Base-by-base conservation (phyloP, 129 eudicot genomes). In the Arctium minus region DNA sequence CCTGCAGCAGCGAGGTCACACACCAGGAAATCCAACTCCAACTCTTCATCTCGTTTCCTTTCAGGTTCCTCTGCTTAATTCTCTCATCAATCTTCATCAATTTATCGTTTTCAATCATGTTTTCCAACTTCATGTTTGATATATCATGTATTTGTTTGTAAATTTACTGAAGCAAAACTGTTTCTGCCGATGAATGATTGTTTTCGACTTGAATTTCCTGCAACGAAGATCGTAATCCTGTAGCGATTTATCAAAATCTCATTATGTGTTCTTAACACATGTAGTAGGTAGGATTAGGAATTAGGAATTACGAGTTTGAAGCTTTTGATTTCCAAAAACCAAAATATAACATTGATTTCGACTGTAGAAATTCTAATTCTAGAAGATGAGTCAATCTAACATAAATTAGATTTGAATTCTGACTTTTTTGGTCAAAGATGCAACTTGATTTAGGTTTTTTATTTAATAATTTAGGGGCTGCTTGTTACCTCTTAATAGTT, bases 1-100 rank as follows among this genome's bases (percentile, higher is more conserved):
- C 91, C 97, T 44, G 92, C 97, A 31, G 89, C 97, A 8, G 96
- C 97, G 4, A 88, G 95, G 73, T 87, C 97, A 9, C 96, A 93
- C 69, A 89, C 96, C 46, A 76, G 96, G 15, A 91, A 86, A 65
- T 60, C 90, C 13, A 89, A 77, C 60, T 80, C 83, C 6, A 73
- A 31, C 10, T 36, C 91, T 31, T 67, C 89, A 5, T 39, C 78
- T 76, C 76, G 80, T 3, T 48, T 77, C 60, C 27, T 68, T 69
- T 85, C 97, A 67, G 94, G 94, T 92, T 37, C 6, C 67, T 70
- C 64, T 50, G 27, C 40, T 38, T 68, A 13, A 35, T 67, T 27
- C 0, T 18, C 33, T 22, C 53, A 17, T 69, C 13, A 12, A 46
- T 35, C 3, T 67, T 67, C 38, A 69, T 71, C 42, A 0, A 13